Percentiles rank a stretch among this genome's conserved stretches.
Conservation (phyloP, 1,139 yeast species). For the Arxiozyma telluris region DNA sequence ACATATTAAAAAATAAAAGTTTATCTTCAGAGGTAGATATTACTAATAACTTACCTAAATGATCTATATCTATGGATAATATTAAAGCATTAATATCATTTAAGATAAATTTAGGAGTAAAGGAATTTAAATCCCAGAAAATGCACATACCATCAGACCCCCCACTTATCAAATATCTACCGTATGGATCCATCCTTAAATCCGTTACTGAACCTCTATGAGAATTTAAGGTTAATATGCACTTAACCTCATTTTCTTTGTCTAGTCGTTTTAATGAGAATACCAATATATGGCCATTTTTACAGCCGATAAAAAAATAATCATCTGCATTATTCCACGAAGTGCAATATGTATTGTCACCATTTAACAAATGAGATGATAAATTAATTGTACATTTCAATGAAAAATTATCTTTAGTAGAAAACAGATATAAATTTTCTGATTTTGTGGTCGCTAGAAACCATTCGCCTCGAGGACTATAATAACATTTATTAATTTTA, state of each 20-base stretch:
- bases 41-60: slow-evolving; percentile 41
- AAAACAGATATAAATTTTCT: slow-evolving; percentile 23
- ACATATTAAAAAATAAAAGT: slow-evolving; percentile 36
- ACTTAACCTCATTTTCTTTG: slow-evolving; percentile 11
- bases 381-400: slow-evolving; percentile 12
- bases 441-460: slow-evolving; percentile 41
- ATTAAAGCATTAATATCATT: slow-evolving; percentile 45
- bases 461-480: slow-evolving; percentile 41
- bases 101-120: slow-evolving; percentile 40
- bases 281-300: slow-evolving; percentile 37
- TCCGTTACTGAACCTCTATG: slow-evolving; percentile 49
- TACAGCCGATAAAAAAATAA: slow-evolving; percentile 27
- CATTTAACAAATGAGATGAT: slow-evolving; percentile 5
- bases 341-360: slow-evolving; percentile 14
- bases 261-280: slow-evolving; percentile 17
- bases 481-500: slow-evolving; percentile 38
- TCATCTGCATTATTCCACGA: slow-evolving; percentile 31
- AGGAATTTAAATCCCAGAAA: slow-evolving; percentile 44
- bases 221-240: slow-evolving; percentile 33
- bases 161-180: slow-evolving; percentile 48
- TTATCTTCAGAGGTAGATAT: slow-evolving; percentile 39
- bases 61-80: slow-evolving; percentile 36
- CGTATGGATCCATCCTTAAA: slow-evolving; percentile 50
- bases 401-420: slow-evolving; percentile 16
- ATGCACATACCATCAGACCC: slow-evolving; percentile 66